Evolutionary conservation across 2,329 filamentous ascomycete genomes (phyloP).

Genomic region (Sporothrix brunneoviolacea): DNA sequence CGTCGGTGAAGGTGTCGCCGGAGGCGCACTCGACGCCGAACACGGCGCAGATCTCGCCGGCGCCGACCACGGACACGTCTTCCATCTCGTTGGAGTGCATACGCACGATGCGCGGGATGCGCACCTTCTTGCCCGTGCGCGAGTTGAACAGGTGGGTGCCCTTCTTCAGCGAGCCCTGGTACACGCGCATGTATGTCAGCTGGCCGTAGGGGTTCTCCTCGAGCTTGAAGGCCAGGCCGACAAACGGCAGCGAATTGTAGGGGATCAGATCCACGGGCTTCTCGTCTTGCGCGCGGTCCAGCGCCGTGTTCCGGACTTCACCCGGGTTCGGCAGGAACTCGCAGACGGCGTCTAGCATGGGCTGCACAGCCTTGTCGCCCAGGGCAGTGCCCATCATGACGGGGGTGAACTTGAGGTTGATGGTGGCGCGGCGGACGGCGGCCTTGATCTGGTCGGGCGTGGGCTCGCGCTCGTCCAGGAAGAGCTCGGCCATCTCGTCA

Average conservation of each 20-base stretch:
- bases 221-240: conserved; percentile 95
- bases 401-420: conserved; percentile 80
- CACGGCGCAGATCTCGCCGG: conserved; percentile 96
- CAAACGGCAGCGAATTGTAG: conserved; percentile 89
- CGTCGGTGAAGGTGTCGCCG: conserved; percentile 96
- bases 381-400: conserved; percentile 96
- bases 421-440: conserved; percentile 87
- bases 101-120: conserved; percentile 92
- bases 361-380: conserved; percentile 90
- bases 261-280: conserved; percentile 79
- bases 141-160: conserved; percentile 90
- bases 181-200: conserved; percentile 96
- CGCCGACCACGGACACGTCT: conserved; percentile 84
- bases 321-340: conserved; percentile 91
- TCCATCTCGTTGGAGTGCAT: conserved; percentile 99
- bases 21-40: conserved; percentile 98
- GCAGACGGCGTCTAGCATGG: conserved; percentile 90
- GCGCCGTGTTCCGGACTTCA: conserved; percentile 80
- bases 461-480: conserved; percentile 79
- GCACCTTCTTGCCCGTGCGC: conserved; percentile 89
- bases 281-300: conserved; percentile 76
- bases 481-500: conserved; percentile 93
- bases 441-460: conserved; percentile 79
- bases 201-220: conserved; percentile 99
- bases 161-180: conserved; percentile 87